These are phyloP conservation scores for Chlamydomonas incerta DNA, from an alignment of 139 green algal species.

Conservation along the genomic window DNA sequence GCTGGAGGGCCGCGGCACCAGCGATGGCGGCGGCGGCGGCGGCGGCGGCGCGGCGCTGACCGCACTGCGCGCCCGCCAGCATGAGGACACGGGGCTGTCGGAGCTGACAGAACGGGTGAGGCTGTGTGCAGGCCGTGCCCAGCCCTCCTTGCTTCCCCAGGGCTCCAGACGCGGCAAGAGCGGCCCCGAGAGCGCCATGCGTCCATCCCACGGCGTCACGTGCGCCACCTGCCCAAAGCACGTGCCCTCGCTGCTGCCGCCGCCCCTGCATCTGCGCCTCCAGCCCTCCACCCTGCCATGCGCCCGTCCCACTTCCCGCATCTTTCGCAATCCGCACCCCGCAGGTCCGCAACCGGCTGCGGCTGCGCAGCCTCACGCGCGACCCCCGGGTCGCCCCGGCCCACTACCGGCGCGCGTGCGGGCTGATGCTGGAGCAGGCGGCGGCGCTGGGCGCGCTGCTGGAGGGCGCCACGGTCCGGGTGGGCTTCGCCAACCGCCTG, in stretches of 20 bases:
- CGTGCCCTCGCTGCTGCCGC: too few species aligned
- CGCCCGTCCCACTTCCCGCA: too few species aligned
- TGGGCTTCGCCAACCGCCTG: conserved; percentile 63
- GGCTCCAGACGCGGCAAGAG: too few species aligned
- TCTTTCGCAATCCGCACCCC: not conserved
- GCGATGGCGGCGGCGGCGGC: not conserved
- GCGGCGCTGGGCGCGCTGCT: conserved; percentile 58
- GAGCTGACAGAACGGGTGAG: conserved; percentile 13
- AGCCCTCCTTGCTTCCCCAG: too few species aligned
- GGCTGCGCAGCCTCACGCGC: conserved; percentile 51
- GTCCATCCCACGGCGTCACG: too few species aligned
- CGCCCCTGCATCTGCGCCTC: too few species aligned
- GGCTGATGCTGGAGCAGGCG: conserved; percentile 59
- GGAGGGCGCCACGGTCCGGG: conserved; percentile 60
- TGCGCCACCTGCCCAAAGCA: too few species aligned
- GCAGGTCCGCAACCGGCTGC: conserved; percentile 32
- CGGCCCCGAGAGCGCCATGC: too few species aligned
- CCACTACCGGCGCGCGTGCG: conserved; percentile 52
- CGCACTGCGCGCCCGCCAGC: not conserved
- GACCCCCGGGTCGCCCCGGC: conserved; percentile 50
- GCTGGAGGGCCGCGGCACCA: not conserved
- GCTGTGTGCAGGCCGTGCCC: too few species aligned
- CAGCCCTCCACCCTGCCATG: too few species aligned
- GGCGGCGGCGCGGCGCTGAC: not conserved
- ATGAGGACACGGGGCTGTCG: not conserved